phyloP scores from a whole-genome alignment of 2,329 filamentous ascomycete genomes.

The Aspergillus pseudoglaucus region DNA sequence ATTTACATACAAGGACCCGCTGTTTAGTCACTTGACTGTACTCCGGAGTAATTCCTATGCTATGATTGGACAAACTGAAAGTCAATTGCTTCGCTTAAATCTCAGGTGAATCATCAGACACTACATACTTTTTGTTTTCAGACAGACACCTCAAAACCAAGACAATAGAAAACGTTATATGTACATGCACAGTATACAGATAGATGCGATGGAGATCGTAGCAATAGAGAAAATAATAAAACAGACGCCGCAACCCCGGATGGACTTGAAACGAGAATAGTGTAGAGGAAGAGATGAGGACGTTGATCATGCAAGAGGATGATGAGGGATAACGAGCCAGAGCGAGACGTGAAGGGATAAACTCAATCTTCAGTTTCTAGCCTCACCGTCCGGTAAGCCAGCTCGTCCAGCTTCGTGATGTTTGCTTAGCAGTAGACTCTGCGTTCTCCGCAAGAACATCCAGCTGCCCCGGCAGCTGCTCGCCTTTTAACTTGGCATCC shows the following conservation, averaged over 20 bases:
- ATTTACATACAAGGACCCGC: no score
- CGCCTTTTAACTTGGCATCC: slow-evolving; percentile 11
- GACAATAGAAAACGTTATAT: slow-evolving; percentile 3
- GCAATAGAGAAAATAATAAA: background rate
- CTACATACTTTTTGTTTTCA: background rate
- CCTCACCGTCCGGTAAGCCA: slow-evolving; percentile 34
- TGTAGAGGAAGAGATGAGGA: slow-evolving; percentile 5
- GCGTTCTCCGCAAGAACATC: slow-evolving; percentile 31
- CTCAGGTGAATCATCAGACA: background rate
- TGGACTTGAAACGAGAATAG: slow-evolving; percentile 15
- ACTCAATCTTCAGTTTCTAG: background rate
- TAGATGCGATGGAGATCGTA: background rate
- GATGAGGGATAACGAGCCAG: background rate
- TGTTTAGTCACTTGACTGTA: no score
- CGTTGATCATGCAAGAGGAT: slow-evolving; percentile 7
- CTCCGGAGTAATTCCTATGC: background rate
- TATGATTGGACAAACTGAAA: background rate
- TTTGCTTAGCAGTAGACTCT: slow-evolving; percentile 30
- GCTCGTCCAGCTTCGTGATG: slow-evolving; percentile 32
- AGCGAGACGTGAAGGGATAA: background rate
- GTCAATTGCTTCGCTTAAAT: background rate
- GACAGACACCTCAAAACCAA: background rate
- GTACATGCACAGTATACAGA: slow-evolving; percentile 30
- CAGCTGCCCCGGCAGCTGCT: slow-evolving; percentile 20
- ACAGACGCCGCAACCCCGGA: slow-evolving; percentile 27